Base-by-base conservation (phyloP, 2,329 filamentous ascomycete genomes). In the Microsporum canis region DNA sequence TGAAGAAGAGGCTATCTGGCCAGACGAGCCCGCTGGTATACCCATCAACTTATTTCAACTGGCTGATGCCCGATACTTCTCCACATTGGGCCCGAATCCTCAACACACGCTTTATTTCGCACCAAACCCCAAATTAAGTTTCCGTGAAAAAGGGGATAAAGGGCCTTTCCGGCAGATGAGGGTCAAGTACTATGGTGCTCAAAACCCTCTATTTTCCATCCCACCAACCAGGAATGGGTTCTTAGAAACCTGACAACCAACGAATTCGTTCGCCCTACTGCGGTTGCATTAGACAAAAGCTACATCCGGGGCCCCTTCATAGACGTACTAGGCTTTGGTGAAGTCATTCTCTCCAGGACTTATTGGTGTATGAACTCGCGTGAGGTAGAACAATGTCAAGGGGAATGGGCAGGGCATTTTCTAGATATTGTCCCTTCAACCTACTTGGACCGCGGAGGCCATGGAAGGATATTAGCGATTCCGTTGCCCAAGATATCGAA, bases 401-500 rank as follows among this genome's bases (percentile, higher is more conserved):
- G 17, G 17, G 17, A 23, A 23, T 72, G 69, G 71, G 70, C 67
- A 57, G 70, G 68, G 5, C 68, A 72, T 62, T 38, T 63, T 17
- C 69, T 71, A 47, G 69, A 72, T 64, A 71, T 71, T 36, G 67
- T 65, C 2, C 66, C 68, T 5, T 36, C 67, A 1, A 49, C 64
- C 31, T 38, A 65, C 12, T 56, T 41, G 23, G 56, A 62, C 41
- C 64, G 61, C 2, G 34, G 60, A 1, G 59, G 55, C 0, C 38
- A 17, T 71, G 69, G 70, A 66, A 58, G 14, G 68, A 72, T 63
- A 67, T 71, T 17, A 69, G 70, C 51, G 61, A 68, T 36, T 64
- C 70, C 23, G 60, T 71, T 10, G 38, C 63, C 39, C 43, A 55
- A 14, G 67, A 71, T 57, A 63, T 72, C 43, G 62, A 66, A 38